A percentile compares a stretch with the other conserved stretches of the same genome.
Evolutionary conservation across 108 stramenopile species (phyloP).

Genomic region (Cyclotella sp.): DNA sequence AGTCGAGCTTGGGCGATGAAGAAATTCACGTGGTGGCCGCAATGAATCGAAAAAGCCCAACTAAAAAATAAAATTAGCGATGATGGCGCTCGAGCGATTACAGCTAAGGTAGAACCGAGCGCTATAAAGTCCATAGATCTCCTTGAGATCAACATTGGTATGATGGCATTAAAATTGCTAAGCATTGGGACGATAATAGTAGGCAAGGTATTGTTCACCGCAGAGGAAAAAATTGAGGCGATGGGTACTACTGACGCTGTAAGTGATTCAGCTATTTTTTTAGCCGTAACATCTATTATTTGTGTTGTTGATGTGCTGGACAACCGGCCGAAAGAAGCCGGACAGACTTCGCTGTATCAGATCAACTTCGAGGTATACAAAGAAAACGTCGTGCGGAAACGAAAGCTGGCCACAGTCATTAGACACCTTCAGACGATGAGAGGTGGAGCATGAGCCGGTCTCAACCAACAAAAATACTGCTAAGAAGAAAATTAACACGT

Average conservation of each 20-base stretch:
- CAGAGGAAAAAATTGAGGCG: conserved; percentile 89
- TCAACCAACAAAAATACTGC: background rate
- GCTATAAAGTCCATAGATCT: conserved; percentile 69
- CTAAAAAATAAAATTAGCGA: conserved; percentile 70
- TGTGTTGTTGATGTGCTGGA: conserved; percentile 86
- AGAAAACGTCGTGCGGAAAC: background rate
- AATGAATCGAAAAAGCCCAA: conserved; percentile 68
- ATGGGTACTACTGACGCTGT: conserved; percentile 59
- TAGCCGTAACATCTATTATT: conserved; percentile 69
- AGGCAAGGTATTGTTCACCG: conserved; percentile 86
- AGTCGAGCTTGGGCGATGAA: conserved; percentile 61
- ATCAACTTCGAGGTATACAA: background rate
- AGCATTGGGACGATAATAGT: conserved; percentile 74
- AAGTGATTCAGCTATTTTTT: conserved; percentile 26
- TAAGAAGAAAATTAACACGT: conserved; percentile 1
- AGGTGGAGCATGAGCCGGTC: conserved; percentile 10
- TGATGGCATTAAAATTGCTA: conserved; percentile 66
- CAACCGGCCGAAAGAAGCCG: conserved; percentile 33
- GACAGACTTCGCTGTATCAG: background rate
- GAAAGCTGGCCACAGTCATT: background rate
- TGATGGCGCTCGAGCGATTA: conserved; percentile 79
- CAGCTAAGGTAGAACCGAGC: conserved; percentile 65
- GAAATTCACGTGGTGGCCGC: conserved; percentile 82
- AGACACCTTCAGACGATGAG: background rate
- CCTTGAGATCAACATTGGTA: conserved; percentile 65